Evolutionary conservation across 2,329 filamentous ascomycete genomes (phyloP), one percentile per base, ranked within the genome.

Genomic region (Shiraia sp.): DNA sequence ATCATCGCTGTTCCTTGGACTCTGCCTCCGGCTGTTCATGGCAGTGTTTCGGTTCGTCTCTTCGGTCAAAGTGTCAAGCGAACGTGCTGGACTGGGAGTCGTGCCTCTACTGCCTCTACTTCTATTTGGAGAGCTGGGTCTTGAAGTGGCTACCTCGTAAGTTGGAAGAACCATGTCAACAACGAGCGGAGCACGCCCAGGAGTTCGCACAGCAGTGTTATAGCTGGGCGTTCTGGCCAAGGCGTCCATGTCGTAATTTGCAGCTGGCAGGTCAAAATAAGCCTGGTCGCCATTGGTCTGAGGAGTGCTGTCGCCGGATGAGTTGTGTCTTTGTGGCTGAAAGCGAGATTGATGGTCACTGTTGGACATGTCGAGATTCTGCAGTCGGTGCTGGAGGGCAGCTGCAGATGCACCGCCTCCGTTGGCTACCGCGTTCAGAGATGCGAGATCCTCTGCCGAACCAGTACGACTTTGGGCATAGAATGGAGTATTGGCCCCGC

Each of bases 361-460:
- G 62, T 59, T 51, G n/a, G 58, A 57, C 43, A 68, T 53, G 41
- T 61, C 60, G 39, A 85, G 75, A 46, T 77, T 75, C 16, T 74
- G 72, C 25, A 85, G 73, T 42, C 92, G 83, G 59, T 82, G 84
- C 48, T 92, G 88, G 45, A 96, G 76, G 39, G 77, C 77, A n/a
- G 71, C 72, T 69, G 85, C 70, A 69, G 86, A 70, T 68, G 71
- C 71, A 30, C 73, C 74, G 23, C 66, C 69, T 6, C 57, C 59
- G 13, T 61, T 53, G 7, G 63, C 71, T 46, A 56, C 65, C 29
- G 55, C 57, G 41, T 69, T 57, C n/a, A 88, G 53, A 71, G 77
- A 81, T 33, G 81, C 75, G 16, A 97, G 75, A 61, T 96, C 92
- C 58, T 97, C 93, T 8, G 79, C 75, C 0, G 92, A 97, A 5